A percentile compares a stretch with the other conserved stretches of the same genome.
Conservation (phyloP, 345 rosid genomes). For the Melaleuca alternifolia region DNA sequence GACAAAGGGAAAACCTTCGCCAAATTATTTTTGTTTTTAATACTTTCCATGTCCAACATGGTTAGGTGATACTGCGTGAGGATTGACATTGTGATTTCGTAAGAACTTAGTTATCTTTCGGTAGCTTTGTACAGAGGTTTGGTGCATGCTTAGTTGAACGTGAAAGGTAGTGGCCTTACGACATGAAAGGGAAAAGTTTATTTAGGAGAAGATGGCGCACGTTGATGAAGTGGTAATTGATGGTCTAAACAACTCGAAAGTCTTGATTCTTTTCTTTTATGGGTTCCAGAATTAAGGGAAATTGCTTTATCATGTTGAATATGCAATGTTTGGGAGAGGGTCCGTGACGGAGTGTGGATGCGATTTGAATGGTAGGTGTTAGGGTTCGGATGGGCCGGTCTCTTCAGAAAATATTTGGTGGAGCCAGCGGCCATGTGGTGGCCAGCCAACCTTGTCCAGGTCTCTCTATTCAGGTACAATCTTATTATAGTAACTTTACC, state of each 20-base stretch:
- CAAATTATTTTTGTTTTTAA: not conserved
- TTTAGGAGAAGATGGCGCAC: not conserved
- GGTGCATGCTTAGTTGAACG: not conserved
- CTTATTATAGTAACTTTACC: not conserved
- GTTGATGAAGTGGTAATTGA: not conserved
- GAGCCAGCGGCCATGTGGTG: slow-evolving; percentile 99
- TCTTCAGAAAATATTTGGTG: slow-evolving; percentile 72
- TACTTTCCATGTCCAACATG: not conserved
- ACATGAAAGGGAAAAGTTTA: not conserved
- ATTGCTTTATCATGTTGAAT: not conserved
- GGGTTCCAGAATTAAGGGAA: not conserved
- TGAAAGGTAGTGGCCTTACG: not conserved
- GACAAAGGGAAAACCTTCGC: not conserved
- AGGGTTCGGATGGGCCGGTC: slow-evolving; percentile 99
- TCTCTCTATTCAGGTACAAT: slow-evolving; percentile 78
- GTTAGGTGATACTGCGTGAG: not conserved
- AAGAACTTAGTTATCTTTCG: not conserved
- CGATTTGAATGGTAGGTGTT: slow-evolving; percentile 64
- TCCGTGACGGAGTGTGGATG: not conserved
- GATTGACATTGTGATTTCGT: not conserved
- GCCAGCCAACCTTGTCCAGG: slow-evolving; percentile 99
- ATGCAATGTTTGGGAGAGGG: not conserved
- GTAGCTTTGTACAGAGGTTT: not conserved
- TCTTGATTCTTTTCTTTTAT: not conserved
- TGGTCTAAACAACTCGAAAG: not conserved